A percentile compares a stretch with the other conserved stretches of the same genome.
These are phyloP conservation scores for Botryosphaeria agaves DNA, from an alignment of 2,329 filamentous ascomycete genomes.

Conservation along the genomic window DNA sequence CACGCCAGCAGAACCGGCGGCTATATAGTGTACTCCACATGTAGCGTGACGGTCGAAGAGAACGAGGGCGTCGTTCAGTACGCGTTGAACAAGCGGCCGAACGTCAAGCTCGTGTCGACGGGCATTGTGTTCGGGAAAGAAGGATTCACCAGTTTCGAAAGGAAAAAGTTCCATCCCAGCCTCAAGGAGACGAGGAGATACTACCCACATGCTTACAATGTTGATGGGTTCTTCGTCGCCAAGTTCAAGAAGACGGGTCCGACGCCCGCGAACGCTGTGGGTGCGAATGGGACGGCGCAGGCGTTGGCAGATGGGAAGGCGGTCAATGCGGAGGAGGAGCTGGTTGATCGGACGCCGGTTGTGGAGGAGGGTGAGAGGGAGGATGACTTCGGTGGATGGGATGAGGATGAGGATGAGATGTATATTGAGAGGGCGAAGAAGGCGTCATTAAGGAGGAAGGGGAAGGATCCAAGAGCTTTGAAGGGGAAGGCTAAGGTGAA, in stretches of 20 bases:
- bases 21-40: slow-evolving; percentile 93
- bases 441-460: slow-evolving; percentile 25
- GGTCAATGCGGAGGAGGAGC: slow-evolving; percentile 16
- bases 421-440: slow-evolving; percentile 29
- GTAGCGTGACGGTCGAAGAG: slow-evolving; percentile 85
- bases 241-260: slow-evolving; percentile 90
- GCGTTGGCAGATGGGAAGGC: slow-evolving; percentile 12
- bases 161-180: slow-evolving; percentile 77
- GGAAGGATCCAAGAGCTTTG: slow-evolving; percentile 25
- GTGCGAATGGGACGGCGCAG: slow-evolving; percentile 16
- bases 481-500: background rate
- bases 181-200: slow-evolving; percentile 72
- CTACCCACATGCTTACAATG: slow-evolving; percentile 85
- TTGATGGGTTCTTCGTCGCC: slow-evolving; percentile 95
- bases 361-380: slow-evolving; percentile 17
- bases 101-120: slow-evolving; percentile 84
- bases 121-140: slow-evolving; percentile 81
- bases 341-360: slow-evolving; percentile 55
- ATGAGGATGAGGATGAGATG: slow-evolving; percentile 31
- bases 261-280: slow-evolving; percentile 43
- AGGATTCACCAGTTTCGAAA: slow-evolving; percentile 78
- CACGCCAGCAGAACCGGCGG: slow-evolving; percentile 84
- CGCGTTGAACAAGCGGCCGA: slow-evolving; percentile 76
- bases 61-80: slow-evolving; percentile 92
- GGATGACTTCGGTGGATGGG: slow-evolving; percentile 30